A percentile compares a stretch with the other conserved stretches of the same genome.
These are phyloP conservation scores for Wickerhamiella sergipiensis DNA, from an alignment of 805 yeast species.

Conservation along the genomic window DNA sequence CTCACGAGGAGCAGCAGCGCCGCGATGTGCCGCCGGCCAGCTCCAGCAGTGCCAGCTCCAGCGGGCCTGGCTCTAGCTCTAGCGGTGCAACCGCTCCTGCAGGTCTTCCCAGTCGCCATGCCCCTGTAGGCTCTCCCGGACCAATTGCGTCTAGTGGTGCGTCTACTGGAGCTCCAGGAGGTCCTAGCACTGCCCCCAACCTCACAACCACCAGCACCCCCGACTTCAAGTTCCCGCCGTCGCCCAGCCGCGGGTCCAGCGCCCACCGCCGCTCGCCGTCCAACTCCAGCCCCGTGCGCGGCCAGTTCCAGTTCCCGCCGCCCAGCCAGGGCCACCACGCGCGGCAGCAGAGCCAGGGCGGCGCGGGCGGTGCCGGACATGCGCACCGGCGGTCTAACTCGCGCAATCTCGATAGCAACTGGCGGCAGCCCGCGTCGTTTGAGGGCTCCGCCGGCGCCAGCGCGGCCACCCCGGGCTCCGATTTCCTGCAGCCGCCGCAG, in stretches of 20 bases:
- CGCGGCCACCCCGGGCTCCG: constrained; percentile 5
- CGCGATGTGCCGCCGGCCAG: background rate
- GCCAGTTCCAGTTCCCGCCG: constrained; percentile 6
- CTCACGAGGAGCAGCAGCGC: constrained; percentile 42
- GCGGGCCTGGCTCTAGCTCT: no score
- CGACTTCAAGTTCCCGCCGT: constrained; percentile 19
- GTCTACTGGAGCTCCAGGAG: no score
- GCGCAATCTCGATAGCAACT: constrained; percentile 19
- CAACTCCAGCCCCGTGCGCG: constrained; percentile 4
- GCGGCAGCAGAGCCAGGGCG: background rate
- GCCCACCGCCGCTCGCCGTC: background rate
- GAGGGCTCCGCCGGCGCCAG: constrained; percentile 7
- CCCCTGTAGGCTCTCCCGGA: background rate
- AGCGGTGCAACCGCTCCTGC: no score
- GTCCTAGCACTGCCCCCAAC: background rate
- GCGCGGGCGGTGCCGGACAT: constrained; percentile 19
- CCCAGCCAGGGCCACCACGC: constrained; percentile 25
- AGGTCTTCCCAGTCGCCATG: background rate
- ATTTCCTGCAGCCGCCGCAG: constrained; percentile 4
- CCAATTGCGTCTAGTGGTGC: no score
- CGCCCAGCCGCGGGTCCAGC: constrained; percentile 5
- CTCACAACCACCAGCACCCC: background rate
- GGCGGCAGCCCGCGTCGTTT: constrained; percentile 13
- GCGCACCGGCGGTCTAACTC: constrained; percentile 36
- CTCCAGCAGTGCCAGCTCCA: no score